Evolutionary conservation across 2,329 filamentous ascomycete genomes (phyloP), one percentile per base, ranked within the genome.

Genomic region (Apiospora sp.): DNA sequence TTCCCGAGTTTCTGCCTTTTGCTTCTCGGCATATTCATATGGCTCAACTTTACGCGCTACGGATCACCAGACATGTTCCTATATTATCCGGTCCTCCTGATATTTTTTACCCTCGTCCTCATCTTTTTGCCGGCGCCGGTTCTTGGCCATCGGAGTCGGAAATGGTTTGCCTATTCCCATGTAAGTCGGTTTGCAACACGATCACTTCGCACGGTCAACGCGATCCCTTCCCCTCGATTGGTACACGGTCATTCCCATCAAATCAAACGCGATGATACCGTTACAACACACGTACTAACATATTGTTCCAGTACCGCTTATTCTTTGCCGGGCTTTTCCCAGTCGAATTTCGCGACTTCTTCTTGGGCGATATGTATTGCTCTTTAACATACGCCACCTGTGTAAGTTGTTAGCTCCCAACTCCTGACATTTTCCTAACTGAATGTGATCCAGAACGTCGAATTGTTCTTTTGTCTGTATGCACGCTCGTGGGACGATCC

Each of bases 271-370:
- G 27, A 30, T 30, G 27, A 13, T 19, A 22, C 51, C 1, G 16
- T 8, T 34, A 1, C 16, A 34, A 19, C 4, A 19, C 19, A 3
- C 22, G 22, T 72, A 73, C 82, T 86, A 74, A 86, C 71, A 10
- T 4, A 3, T 16, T 14, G 12, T n/a, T 12, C 75, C 75, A 96
- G 92, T 97, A 93, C 89, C 93, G 96, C 74, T 86, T 98, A 24
- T 84, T 97, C 71, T 88, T 96, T 68, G 94, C 96, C 19, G 95
- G 95, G 4, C 81, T 97, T 27, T 98, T 97, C 79, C 94, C 94
- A 1, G 96, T 99, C 69, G 96, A 98, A 81, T 99, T 98, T 81
- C 91, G 95, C 72, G 96, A 99, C 82, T 98, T 99, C 84, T 98
- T 98, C 82, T 88, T 98, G 0, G 96, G 96, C 70, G 96, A 99